Evolutionary conservation across 176 grass and related monocot species (phyloP), one percentile per base, ranked within the genome.

Genomic region (Luzula sylvatica): DNA sequence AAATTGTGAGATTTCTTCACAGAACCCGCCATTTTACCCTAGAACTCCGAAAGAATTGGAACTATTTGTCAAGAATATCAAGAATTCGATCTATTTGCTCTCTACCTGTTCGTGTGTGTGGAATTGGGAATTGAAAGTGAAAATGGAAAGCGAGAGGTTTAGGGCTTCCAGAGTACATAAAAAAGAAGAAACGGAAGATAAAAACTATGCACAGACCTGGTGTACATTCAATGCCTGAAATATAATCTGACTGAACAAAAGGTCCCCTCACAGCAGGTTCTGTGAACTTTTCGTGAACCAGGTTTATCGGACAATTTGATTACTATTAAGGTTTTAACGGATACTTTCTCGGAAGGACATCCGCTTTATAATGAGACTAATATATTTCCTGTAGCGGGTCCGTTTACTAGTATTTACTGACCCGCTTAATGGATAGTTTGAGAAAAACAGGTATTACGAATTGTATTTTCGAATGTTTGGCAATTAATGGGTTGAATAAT

Each of bases 1-100:
- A n/a, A 38, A 61, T 24, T 43, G 39, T 43, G 30, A 46, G 57
- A 25, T 61, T 25, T 26, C 57, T 61, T 61, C 57, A 45, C 20
- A 15, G 39, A 20, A 44, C 32, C 43, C 40, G 39, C 57, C 57
- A 61, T 61, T 42, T 27, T 3, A n/a, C 15, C 22, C 22, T 13
- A 61, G 29, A 46, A 38, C 26, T 61, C 20, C 42, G 20, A 11
- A 61, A 61, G 20, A 7, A 44, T 17, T 46, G 1, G n/a, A 23
- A 44, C 20, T 15, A 24, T 6, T 7, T n/a, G 26, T 42, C 25
- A 14, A 18, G 13, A 26, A 11, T 61, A 25, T 27, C 14, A 11
- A 17, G 44, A 61, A 44, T 25, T 27, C 7, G 8, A 23, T 3
- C 41, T 44, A 58, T 58, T 15, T 5, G 19, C 41, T 2, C 2